Conservation (phyloP, 1,284 basidiomycete species). For the Termitomyces sp. region DNA sequence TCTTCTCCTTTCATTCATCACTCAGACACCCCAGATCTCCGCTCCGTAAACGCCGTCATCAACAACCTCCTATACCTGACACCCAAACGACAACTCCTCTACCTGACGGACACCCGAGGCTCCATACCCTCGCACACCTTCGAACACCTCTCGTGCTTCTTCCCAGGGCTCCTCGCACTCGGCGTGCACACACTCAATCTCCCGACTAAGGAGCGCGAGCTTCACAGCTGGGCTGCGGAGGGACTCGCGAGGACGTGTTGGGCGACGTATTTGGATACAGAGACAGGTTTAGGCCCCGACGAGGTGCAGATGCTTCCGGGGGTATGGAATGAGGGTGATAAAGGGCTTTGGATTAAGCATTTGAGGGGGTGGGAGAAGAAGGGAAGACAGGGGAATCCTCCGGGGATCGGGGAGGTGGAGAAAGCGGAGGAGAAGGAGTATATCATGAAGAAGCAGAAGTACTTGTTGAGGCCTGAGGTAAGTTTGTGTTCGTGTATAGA, state of each 20-base stretch:
- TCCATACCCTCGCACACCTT: conserved; percentile 44
- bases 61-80: conserved; percentile 63
- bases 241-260: conserved; percentile 67
- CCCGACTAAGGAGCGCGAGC: conserved; percentile 27
- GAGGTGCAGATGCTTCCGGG: conserved; percentile 46
- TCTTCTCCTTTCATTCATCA: neutral
- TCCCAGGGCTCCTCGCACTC: conserved; percentile 67
- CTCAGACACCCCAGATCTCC: conserved; percentile 42
- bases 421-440: conserved; percentile 35
- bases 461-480: conserved; percentile 65
- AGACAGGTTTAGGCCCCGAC: conserved; percentile 60
- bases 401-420: conserved; percentile 27
- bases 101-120: conserved; percentile 53
- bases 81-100: conserved; percentile 58
- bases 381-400: conserved; percentile 28
- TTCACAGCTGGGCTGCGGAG: conserved; percentile 61
- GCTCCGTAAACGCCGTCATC: conserved; percentile 54
- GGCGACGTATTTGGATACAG: conserved; percentile 57
- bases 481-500: neutral
- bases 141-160: conserved; percentile 74
- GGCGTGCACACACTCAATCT: conserved; percentile 52
- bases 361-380: conserved; percentile 45
- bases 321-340: conserved; percentile 38
- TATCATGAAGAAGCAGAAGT: conserved; percentile 20
- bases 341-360: conserved; percentile 26